A percentile compares a stretch with the other conserved stretches of the same genome.
Conservation (phyloP, 2,329 filamentous ascomycete species). For the Neofusicoccum cordaticola region DNA sequence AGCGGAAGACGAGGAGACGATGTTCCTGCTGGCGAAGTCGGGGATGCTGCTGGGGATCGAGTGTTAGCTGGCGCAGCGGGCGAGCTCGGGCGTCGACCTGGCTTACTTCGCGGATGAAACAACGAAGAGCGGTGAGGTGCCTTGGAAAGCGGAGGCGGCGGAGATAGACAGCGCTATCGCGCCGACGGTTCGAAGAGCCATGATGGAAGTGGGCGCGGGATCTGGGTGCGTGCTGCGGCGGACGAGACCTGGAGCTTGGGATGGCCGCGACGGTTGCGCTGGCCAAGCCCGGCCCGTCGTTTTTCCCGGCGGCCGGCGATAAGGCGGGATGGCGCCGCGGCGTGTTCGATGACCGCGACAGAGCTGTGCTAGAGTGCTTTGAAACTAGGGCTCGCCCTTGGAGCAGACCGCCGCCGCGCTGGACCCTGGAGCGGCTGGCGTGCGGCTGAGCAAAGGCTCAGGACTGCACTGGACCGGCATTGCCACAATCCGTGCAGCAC, state of each 20-base stretch:
- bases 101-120: slow-evolving; percentile 75
- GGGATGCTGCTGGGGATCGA: slow-evolving; percentile 25
- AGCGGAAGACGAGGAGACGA: slow-evolving; percentile 46
- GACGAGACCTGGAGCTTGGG: slow-evolving; percentile 16
- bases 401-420: not conserved
- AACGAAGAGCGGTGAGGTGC: slow-evolving; percentile 86
- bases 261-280: slow-evolving; percentile 18
- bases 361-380: not conserved
- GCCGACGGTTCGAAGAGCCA: slow-evolving; percentile 46
- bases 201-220: slow-evolving; percentile 24
- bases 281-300: slow-evolving; percentile 19
- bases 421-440: not conserved
- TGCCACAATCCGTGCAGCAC: not conserved
- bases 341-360: not conserved
- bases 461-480: not conserved
- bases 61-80: slow-evolving; percentile 23
- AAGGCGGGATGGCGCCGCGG: not conserved
- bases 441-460: not conserved
- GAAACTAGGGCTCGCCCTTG: not conserved
- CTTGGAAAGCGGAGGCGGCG: slow-evolving; percentile 67
- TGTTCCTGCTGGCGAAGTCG: slow-evolving; percentile 26
- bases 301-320: slow-evolving; percentile 19
- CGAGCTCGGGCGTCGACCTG: not conserved
- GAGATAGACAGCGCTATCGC: slow-evolving; percentile 51
- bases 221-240: slow-evolving; percentile 18